Conservation (phyloP, 2,329 filamentous ascomycete genomes). For the Zasmidium citrigriseum region DNA sequence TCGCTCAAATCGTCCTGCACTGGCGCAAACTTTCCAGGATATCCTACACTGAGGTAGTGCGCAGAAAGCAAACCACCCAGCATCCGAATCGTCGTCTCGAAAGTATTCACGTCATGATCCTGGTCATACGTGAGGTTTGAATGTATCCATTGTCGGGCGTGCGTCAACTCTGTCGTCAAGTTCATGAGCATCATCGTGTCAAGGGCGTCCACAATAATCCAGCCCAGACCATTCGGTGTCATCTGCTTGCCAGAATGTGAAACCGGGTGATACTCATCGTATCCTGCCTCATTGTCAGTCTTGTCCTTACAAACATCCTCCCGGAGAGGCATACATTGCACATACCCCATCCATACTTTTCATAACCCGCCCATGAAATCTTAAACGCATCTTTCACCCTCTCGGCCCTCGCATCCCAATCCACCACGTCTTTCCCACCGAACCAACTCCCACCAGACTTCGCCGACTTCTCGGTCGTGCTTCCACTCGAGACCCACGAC, state of each 20-base stretch:
- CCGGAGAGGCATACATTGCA: constrained; percentile 28
- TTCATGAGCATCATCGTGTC: constrained; percentile 99
- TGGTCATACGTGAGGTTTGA: constrained; percentile 82
- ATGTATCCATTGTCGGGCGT: constrained; percentile 87
- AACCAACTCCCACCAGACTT: constrained; percentile 40
- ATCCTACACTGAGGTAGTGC: constrained; percentile 87
- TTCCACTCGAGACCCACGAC: constrained; percentile 27
- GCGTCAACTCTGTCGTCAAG: constrained; percentile 77
- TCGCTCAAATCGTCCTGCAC: constrained; percentile 74
- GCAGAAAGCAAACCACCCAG: constrained; percentile 88
- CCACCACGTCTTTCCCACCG: constrained; percentile 54
- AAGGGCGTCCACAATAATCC: constrained; percentile 96
- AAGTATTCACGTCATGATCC: constrained; percentile 93
- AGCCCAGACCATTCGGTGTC: constrained; percentile 85
- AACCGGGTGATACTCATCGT: constrained; percentile 84
- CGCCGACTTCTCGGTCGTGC: background rate
- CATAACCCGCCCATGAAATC: constrained; percentile 90
- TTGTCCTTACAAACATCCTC: background rate
- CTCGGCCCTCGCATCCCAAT: constrained; percentile 79
- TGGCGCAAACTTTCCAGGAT: constrained; percentile 71
- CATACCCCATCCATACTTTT: constrained; percentile 90
- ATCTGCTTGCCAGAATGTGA: constrained; percentile 80
- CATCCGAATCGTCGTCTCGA: constrained; percentile 98
- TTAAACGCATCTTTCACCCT: constrained; percentile 86
- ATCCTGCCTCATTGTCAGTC: constrained; percentile 44